Evolutionary conservation across 83 land plant genomes (phyloP).

Genomic region (Picea mariana): DNA sequence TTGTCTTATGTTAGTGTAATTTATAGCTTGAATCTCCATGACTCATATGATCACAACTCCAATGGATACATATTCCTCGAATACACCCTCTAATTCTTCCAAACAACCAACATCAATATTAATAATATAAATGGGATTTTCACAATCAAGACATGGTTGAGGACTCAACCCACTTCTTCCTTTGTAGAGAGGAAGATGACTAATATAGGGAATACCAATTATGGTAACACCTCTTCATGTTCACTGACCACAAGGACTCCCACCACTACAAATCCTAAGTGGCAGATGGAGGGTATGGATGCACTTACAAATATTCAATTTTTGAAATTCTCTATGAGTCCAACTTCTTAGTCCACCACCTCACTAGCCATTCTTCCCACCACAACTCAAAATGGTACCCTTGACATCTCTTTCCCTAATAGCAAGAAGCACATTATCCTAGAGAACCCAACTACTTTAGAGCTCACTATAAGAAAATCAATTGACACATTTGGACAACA

Average conservation of each 20-base stretch:
- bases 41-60: background rate
- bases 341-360: conserved; percentile 59
- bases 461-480: too few species aligned
- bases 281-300: conserved; percentile 11
- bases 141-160: conserved; percentile 73
- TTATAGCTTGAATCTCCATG: conserved; percentile 6
- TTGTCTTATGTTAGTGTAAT: background rate
- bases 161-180: conserved; percentile 43
- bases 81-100: background rate
- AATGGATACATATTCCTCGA: background rate
- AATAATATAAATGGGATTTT: conserved; percentile 49
- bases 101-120: background rate
- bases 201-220: background rate
- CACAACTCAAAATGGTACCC: conserved; percentile 29
- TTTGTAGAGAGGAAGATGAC: conserved; percentile 19
- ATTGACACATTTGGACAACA: too few species aligned
- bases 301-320: conserved; percentile 28
- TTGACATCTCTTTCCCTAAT: conserved; percentile 37
- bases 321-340: conserved; percentile 85
- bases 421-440: conserved; percentile 36
- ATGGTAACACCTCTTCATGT: background rate
- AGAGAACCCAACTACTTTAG: conserved; percentile 48
- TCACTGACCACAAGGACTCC: conserved; percentile 1
- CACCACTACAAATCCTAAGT: background rate
- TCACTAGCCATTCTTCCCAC: conserved; percentile 40